Evolutionary conservation across 371 early-diverging fungal species (phyloP), one percentile per base, ranked within the genome.

Genomic region (Lichtheimia ornata): DNA sequence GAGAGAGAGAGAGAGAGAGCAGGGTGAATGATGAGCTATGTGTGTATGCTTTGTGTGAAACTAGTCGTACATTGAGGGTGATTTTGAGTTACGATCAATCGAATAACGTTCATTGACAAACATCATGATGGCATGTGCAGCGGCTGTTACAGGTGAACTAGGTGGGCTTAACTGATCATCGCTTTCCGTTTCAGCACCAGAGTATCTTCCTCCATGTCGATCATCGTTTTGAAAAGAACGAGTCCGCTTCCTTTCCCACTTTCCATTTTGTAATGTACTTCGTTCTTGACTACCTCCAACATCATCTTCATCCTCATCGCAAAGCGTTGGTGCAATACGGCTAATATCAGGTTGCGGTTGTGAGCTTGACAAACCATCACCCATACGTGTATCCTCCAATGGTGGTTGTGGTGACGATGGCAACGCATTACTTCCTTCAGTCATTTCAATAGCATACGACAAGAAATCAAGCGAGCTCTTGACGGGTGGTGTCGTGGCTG

Each of bases 121-220:
- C 73, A 71, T 73, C 71, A 76, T 71, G 51, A 76, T 76, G 4
- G 73, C 70, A 43, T 71, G 69, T 13, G 77, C 77, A 50, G 77
- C 77, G 45, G 73, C 68, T 50, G 77, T 73, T 5, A 63, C 63
- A 35, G 77, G 77, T 6, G 77, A 76, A 3, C 63, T 56, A 1
- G 73, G 71, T 6, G 71, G 67, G 35, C 70, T 67, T 14, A 18
- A 22, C 11, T 51, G 55, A 40, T 40, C 54, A 35, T 59, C 54
- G 49, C 54, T 59, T 1, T 52, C 55, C 1, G 54, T 62, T 28
- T 45, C 56, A 17, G 20, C 52, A 1, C 27, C 41, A 35, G 63
- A 43, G 35, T 24, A 51, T 22, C 22, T n/a, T 15, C 5, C 20
- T 14, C 20, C 5, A 18, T 17, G 40, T 20, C 42, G 41, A 18